Evolutionary conservation across 192 early-diverging fungal species (phyloP).

Genomic region (Kappamyces sp.): DNA sequence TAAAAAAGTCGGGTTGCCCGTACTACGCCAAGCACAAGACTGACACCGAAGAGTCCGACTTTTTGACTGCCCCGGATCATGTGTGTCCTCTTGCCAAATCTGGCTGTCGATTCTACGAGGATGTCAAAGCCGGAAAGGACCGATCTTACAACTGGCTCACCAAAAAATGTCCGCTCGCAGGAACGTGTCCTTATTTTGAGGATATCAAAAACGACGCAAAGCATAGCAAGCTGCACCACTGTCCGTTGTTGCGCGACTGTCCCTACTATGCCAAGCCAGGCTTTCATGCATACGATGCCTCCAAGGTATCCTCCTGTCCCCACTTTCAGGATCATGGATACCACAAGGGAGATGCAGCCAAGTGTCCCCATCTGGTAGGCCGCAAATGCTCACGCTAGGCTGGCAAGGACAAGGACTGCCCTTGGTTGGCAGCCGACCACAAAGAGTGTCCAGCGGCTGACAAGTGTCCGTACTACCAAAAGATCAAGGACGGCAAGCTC

Average conservation of each 20-base stretch:
- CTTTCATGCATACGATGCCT: too few species aligned
- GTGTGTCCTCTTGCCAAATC: too few species aligned
- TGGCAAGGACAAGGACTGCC: too few species aligned
- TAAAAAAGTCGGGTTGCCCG: constrained; percentile 26
- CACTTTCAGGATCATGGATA: too few species aligned
- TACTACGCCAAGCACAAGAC: constrained; percentile 27
- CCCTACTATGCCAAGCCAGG: constrained; percentile 24
- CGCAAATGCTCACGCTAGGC: too few species aligned
- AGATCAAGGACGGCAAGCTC: constrained; percentile 28
- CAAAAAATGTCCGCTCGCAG: constrained; percentile 26
- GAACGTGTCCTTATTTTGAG: constrained; percentile 35
- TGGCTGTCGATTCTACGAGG: neutral
- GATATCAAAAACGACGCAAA: constrained; percentile 23
- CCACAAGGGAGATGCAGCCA: too few species aligned
- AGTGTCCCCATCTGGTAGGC: too few species aligned
- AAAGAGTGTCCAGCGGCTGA: constrained; percentile 26
- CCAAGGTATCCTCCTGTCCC: too few species aligned
- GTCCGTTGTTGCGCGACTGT: constrained; percentile 25
- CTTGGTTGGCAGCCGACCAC: constrained; percentile 7
- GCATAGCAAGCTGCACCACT: constrained; percentile 5
- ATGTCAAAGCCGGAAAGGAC: constrained; percentile 28
- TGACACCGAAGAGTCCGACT: constrained; percentile 8
- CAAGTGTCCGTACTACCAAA: constrained; percentile 34
- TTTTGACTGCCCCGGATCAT: too few species aligned
- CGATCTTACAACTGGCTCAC: constrained; percentile 16